Evolutionary conservation across 257 asterid genomes (phyloP), one percentile per base, ranked within the genome.

Genomic region (Ilex aquifolium): DNA sequence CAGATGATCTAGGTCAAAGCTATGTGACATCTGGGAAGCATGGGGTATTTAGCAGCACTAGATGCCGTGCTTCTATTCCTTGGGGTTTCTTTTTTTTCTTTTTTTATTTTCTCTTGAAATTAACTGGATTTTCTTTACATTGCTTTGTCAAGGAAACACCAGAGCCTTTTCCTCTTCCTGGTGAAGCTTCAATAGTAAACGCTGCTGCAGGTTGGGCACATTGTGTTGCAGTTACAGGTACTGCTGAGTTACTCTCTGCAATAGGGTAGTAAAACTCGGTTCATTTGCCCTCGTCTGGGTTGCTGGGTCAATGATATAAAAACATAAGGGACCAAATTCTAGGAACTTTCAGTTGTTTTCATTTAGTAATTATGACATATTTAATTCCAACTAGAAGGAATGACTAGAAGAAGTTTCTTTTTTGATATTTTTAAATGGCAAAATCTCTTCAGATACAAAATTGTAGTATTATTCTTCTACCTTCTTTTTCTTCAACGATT

Each of bases 181-280:
- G 69, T n/a, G 95, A 85, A 73, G 81, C 74, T 66, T 63, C 80
- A 16, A 66, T 88, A 51, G 77, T 79, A 55, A 80, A 68, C 70
- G 97, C 96, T 56, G 92, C 94, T 39, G 92, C 97, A 21, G 92
- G 99, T 66, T 93, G 99, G 97, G 97, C 99, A 4, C 96, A 90
- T 59, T 93, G 99, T 61, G 85, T 72, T 72, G 83, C 96, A 36
- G 90, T 74, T 68, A 81, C 97, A 81, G 97, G 99, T 89, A 73
- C 21, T 44, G 52, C 31, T 13, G 42, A 54, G 39, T 13, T 42
- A 27, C 62, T 6, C 36, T 50, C 27, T 40, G 13, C 52, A 51
- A 9, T 31, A 31, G 14, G 5, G 31, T 59, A 44, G 39, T 63
- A 64, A 14, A 55, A 51, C 4, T 11, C 11, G 5, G 49, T 15